Conservation (phyloP, 1,139 yeast genomes). For the Debaryomycetaceae sp. region DNA sequence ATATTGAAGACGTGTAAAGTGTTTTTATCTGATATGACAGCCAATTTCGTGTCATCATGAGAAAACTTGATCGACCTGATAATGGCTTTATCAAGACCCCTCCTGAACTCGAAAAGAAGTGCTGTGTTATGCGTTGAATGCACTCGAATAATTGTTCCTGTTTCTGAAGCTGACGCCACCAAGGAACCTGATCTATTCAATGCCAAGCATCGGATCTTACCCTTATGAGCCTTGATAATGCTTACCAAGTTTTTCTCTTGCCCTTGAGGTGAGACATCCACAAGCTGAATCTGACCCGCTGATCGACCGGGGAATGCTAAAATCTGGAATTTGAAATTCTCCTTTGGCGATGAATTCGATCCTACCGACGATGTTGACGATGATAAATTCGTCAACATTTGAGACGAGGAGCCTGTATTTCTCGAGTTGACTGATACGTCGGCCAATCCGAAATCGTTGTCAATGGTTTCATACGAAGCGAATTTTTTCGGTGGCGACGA, state of each 20-base stretch:
- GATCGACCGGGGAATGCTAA: constrained; percentile 73
- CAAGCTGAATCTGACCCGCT: constrained; percentile 75
- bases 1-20: constrained; percentile 82
- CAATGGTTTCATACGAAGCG: constrained; percentile 67
- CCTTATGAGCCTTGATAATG: constrained; percentile 80
- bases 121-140: constrained; percentile 76
- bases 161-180: constrained; percentile 83
- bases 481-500: constrained; percentile 72
- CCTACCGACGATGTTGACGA: constrained; percentile 13
- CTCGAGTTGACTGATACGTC: constrained; percentile 47
- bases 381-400: constrained; percentile 6
- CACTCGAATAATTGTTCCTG: constrained; percentile 81
- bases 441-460: constrained; percentile 67
- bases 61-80: constrained; percentile 83
- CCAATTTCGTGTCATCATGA: constrained; percentile 69
- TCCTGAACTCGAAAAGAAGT: constrained; percentile 72
- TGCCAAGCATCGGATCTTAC: constrained; percentile 63
- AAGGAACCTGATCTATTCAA: constrained; percentile 70
- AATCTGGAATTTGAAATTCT: constrained; percentile 37
- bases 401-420: constrained; percentile 3
- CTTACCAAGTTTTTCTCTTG: constrained; percentile 62
- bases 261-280: constrained; percentile 61
- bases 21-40: constrained; percentile 83
- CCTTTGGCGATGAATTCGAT: constrained; percentile 11
- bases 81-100: constrained; percentile 83